Base-by-base conservation (phyloP, 495 filamentous ascomycete genomes). In the Xylaria intraflava region DNA sequence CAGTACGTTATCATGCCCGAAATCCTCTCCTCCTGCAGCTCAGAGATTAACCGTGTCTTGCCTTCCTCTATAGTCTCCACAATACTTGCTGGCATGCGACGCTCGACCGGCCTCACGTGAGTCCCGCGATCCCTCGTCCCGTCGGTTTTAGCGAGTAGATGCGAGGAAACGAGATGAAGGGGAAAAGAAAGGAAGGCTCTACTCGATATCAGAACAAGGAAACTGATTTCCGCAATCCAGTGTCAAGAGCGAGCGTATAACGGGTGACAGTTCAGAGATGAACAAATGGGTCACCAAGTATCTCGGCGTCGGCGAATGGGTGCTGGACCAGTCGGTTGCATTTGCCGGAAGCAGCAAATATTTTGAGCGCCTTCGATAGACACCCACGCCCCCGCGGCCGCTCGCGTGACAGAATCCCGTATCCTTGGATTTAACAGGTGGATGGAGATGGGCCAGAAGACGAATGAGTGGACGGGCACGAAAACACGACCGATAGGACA, bases 101-200 rank as follows among this genome's bases (percentile, higher is more conserved):
- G 93, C 42, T 95, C 90, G 49, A 97, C 93, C 35, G 93, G 93
- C 65, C 78, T 98, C 67, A 95, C 93, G 93, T 98, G 92, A 78
- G 87, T 84, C 17, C 49, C 52, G 44, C 53, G 27, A 20, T 35
- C 9, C 27, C 35, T 8, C 38, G 30, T 27, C 42, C 35, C 19
- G 20, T 31, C 24, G 10, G 16, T 31, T 6, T 12, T 3, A 3
- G 14, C 0, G 24, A 26, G 31, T 1, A 12, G 20, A 47, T 7
- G 35, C 24, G 3, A 9, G 12, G 26, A 6, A 14, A n/a, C 16
- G 17, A 38, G 9, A 29, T 29, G 27, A 29, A 29, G 9, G 27
- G 27, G 27, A 17, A 33, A 26, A 19, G 22, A 40, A 10, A 40
- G 14, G 2, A 40, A 4, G 4, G 24, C n/a, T 1, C 17, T 6